These are phyloP conservation scores for Lenwebbia sp. DNA, from an alignment of 345 rosid species.

Conservation along the genomic window DNA sequence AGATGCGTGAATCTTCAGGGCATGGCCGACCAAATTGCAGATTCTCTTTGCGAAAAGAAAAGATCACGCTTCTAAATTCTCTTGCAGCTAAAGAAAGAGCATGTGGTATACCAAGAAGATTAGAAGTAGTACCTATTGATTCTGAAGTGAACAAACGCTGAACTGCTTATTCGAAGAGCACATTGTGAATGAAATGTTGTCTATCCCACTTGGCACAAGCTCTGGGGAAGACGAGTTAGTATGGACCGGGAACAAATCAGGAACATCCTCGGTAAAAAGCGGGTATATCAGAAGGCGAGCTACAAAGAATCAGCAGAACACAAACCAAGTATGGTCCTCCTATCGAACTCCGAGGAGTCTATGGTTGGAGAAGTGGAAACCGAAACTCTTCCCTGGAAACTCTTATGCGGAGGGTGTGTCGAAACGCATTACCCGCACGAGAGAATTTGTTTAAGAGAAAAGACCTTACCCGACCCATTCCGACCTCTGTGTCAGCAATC, in stretches of 20 bases:
- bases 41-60: background rate
- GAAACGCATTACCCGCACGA: background rate
- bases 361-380: too few species aligned
- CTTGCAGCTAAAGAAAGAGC: background rate
- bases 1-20: slow-evolving; percentile 68
- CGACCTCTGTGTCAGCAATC: background rate
- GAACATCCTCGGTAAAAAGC: background rate
- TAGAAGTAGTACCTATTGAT: too few species aligned
- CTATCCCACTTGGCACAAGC: background rate
- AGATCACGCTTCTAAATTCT: background rate
- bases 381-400: background rate
- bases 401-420: background rate
- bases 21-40: slow-evolving; percentile 52
- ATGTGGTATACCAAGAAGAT: background rate
- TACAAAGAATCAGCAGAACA: background rate
- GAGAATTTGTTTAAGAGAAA: background rate
- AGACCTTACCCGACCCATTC: background rate
- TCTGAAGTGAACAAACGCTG: background rate
- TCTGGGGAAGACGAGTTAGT: background rate
- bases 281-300: background rate
- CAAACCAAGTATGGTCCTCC: background rate
- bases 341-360: background rate
- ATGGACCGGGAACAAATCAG: background rate
- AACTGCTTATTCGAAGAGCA: background rate
- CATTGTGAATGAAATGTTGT: background rate